Conservation (phyloP, 2,329 filamentous ascomycete species). For the Aspergillus fumigatiaffinis region DNA sequence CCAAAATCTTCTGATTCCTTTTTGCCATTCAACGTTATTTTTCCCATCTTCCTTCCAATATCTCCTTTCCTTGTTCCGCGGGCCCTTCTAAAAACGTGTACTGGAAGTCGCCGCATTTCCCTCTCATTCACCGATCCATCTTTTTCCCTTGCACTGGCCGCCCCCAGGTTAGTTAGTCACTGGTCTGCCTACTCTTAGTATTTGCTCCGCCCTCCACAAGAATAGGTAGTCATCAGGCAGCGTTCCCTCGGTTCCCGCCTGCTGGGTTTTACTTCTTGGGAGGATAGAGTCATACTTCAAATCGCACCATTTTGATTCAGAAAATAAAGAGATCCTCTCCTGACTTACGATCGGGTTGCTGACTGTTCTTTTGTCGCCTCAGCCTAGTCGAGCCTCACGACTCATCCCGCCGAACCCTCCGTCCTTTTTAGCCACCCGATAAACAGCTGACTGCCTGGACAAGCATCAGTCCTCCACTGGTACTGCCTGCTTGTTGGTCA, state of each 20-base stretch:
- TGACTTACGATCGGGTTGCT: slow-evolving; percentile 12
- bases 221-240: slow-evolving; percentile 16
- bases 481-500: slow-evolving; percentile 32
- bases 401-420: slow-evolving; percentile 4
- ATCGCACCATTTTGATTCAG: background rate
- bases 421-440: slow-evolving; percentile 10
- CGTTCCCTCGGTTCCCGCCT: slow-evolving; percentile 5
- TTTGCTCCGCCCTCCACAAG: slow-evolving; percentile 9
- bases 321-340: background rate
- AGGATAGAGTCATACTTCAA: slow-evolving; percentile 3
- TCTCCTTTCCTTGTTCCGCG: background rate
- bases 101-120: background rate
- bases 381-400: slow-evolving; percentile 14
- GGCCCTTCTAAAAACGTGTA: background rate
- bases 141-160: slow-evolving; percentile 10
- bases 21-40: background rate
- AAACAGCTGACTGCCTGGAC: slow-evolving; percentile 27
- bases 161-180: background rate
- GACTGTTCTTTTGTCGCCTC: slow-evolving; percentile 15
- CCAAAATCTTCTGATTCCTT: background rate
- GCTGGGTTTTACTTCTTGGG: background rate
- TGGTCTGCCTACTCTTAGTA: slow-evolving; percentile 7
- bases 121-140: slow-evolving; percentile 1
- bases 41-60: background rate
- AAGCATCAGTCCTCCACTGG: slow-evolving; percentile 18